Conservation (phyloP, 2,329 filamentous ascomycete genomes). For the Gaeumannomyces sp. region DNA sequence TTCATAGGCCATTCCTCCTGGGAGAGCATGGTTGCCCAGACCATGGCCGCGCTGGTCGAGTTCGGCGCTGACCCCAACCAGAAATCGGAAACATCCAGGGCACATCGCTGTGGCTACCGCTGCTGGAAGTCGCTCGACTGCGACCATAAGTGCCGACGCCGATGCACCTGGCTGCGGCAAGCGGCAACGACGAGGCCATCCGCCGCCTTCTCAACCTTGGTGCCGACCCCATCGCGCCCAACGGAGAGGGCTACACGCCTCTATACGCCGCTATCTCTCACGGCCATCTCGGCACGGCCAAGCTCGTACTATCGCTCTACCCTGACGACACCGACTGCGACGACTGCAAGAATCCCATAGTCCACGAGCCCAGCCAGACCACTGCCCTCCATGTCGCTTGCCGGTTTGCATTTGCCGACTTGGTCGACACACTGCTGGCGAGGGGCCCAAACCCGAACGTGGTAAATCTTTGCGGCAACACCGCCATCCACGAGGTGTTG, state of each 20-base stretch:
- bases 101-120: constrained; percentile 2
- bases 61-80: background rate
- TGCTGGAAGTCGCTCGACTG: constrained; percentile 8
- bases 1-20: background rate
- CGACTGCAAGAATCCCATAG: background rate
- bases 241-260: constrained; percentile 9
- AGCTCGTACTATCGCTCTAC: background rate
- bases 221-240: background rate
- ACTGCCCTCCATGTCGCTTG: constrained; percentile 8
- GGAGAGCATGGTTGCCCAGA: background rate
- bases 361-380: background rate
- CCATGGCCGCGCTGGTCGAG: constrained; percentile 2
- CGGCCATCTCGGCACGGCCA: background rate
- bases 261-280: constrained; percentile 2
- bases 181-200: background rate
- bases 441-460: constrained; percentile 5
- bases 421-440: constrained; percentile 2
- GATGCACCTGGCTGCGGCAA: constrained; percentile 6
- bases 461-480: background rate
- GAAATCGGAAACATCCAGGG: background rate
- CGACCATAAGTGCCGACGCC: constrained; percentile 4
- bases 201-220: constrained; percentile 1
- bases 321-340: background rate
- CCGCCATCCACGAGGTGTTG: background rate
- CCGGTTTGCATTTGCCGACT: constrained; percentile 1